Conservation (phyloP, 805 yeast species). For the Starmera quercuum region DNA sequence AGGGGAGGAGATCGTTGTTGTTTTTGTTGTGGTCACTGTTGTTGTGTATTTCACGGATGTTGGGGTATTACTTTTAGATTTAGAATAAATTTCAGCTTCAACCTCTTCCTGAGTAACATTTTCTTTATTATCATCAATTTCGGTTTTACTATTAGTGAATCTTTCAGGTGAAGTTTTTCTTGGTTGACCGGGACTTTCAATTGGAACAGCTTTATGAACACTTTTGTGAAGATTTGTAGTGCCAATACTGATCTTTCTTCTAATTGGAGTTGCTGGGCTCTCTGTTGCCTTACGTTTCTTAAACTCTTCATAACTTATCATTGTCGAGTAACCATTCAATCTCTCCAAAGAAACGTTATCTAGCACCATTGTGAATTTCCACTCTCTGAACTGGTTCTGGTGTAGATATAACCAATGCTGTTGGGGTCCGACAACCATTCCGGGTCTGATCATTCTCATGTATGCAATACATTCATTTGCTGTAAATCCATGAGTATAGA, state of each 20-base stretch:
- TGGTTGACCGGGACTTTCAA: constrained; percentile 95
- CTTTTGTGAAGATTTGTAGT: constrained; percentile 61
- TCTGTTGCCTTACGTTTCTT: constrained; percentile 40
- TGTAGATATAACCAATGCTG: constrained; percentile 98
- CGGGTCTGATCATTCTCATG: constrained; percentile 94
- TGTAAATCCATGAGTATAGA: constrained; percentile 93
- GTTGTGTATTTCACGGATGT: constrained; percentile 17
- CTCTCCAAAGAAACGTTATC: constrained; percentile 58
- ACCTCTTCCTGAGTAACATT: constrained; percentile 8
- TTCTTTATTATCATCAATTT: constrained; percentile 11
- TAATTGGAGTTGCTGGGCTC: constrained; percentile 60
- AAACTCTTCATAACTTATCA: constrained; percentile 55
- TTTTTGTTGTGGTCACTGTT: constrained; percentile 21
- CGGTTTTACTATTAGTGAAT: constrained; percentile 15
- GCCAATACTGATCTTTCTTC: constrained; percentile 58
- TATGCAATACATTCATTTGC: constrained; percentile 96
- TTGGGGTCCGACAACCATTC: constrained; percentile 99
- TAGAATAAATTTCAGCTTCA: constrained; percentile 3
- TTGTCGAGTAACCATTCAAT: constrained; percentile 60
- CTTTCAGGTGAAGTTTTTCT: constrained; percentile 47
- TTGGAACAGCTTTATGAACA: constrained; percentile 75
- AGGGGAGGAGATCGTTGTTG: constrained; percentile 22
- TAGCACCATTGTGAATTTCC: constrained; percentile 87
- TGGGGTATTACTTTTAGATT: background rate
- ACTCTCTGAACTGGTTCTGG: constrained; percentile 92